Conservation (phyloP, 805 yeast species). For the Metschnikowia borealis region DNA sequence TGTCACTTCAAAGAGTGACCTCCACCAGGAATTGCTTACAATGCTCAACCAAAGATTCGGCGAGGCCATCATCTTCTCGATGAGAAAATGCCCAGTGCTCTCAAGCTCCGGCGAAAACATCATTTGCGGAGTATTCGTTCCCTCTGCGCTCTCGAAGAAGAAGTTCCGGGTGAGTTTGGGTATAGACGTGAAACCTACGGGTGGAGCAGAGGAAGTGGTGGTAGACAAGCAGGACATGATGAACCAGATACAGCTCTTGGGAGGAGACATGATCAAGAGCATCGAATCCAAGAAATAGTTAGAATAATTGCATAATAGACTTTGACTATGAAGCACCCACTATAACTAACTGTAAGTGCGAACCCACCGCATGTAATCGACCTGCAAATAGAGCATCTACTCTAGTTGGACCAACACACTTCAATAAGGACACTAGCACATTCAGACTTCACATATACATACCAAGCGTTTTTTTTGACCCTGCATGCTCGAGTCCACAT, state of each 20-base stretch:
- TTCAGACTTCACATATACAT: not conserved
- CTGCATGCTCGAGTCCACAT: not conserved
- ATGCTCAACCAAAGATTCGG: slow-evolving; percentile 63
- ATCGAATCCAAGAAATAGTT: slow-evolving; percentile 33
- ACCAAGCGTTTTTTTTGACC: not conserved
- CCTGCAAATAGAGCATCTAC: not conserved
- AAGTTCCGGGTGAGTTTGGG: slow-evolving; percentile 80
- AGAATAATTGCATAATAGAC: slow-evolving; percentile 2
- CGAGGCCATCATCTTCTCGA: slow-evolving; percentile 67
- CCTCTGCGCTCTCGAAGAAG: slow-evolving; percentile 52
- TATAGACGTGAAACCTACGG: slow-evolving; percentile 63
- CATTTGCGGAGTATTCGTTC: slow-evolving; percentile 79
- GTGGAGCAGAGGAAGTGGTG: slow-evolving; percentile 47
- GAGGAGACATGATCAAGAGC: slow-evolving; percentile 55
- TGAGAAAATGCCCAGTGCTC: slow-evolving; percentile 51
- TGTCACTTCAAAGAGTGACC: slow-evolving; percentile 52
- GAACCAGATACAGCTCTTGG: slow-evolving; percentile 63
- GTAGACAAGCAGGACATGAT: slow-evolving; percentile 71
- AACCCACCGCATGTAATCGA: not conserved
- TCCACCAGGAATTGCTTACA: slow-evolving; percentile 53
- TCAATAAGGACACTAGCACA: not conserved
- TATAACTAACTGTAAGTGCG: not conserved
- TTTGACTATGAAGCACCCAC: not conserved
- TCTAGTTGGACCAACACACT: not conserved
- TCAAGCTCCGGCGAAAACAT: slow-evolving; percentile 56